Evolutionary conservation across 192 early-diverging fungal genomes (phyloP).

Genomic region (Coemansia sp.): DNA sequence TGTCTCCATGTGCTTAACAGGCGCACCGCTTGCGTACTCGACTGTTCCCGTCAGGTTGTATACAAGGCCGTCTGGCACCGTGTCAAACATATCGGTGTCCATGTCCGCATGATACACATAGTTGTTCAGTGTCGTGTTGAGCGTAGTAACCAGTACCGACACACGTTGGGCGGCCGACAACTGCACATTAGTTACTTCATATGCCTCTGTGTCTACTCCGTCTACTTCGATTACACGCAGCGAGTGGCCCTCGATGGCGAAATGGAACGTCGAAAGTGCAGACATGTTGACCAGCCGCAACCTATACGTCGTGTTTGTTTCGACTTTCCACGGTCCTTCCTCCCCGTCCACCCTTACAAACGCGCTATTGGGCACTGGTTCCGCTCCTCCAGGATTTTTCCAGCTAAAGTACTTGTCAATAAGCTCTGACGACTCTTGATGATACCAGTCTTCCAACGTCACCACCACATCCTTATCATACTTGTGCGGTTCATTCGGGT

Average conservation of each 20-base stretch:
- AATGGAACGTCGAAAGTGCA: conserved; percentile 69
- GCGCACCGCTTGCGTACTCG: conserved; percentile 47
- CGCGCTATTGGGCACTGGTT: conserved; percentile 65
- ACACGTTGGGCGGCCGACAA: conserved; percentile 75
- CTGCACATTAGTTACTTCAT: conserved; percentile 55
- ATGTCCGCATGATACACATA: conserved; percentile 73
- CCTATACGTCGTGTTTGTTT: conserved; percentile 77
- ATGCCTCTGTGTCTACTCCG: conserved; percentile 63
- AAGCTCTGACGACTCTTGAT: conserved; percentile 57
- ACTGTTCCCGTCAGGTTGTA: conserved; percentile 62
- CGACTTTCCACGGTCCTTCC: conserved; percentile 54
- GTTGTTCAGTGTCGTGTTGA: conserved; percentile 59
- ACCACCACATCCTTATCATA: conserved; percentile 71
- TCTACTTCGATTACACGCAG: conserved; percentile 81
- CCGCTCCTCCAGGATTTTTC: conserved; percentile 62
- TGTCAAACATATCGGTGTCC: conserved; percentile 74
- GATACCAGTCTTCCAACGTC: conserved; percentile 73
- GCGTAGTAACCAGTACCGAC: conserved; percentile 76
- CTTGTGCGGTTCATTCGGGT: conserved; percentile 55
- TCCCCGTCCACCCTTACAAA: conserved; percentile 53
- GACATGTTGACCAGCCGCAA: conserved; percentile 82
- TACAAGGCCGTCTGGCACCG: conserved; percentile 55
- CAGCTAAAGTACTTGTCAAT: conserved; percentile 60
- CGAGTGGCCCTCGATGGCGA: conserved; percentile 76
- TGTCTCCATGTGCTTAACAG: conserved; percentile 10